Conservation (phyloP, 495 filamentous ascomycete species). For the Thermothielavioides terrestris region DNA sequence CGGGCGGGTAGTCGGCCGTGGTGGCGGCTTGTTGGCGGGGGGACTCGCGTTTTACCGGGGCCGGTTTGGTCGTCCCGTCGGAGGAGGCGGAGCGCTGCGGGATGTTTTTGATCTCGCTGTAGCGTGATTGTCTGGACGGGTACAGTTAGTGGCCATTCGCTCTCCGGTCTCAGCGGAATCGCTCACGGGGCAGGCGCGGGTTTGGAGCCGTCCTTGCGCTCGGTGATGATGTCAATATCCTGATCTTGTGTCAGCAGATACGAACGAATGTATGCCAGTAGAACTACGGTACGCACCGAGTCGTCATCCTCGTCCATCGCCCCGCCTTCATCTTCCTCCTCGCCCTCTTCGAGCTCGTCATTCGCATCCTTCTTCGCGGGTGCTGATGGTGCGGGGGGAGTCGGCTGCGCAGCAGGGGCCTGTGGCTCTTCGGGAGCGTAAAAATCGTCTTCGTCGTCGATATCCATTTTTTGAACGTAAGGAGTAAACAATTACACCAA, state of each 20-base stretch:
- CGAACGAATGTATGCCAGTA: neutral
- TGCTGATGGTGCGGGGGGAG: constrained; percentile 4
- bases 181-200: constrained; percentile 58
- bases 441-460: constrained; percentile 64
- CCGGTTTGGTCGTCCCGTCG: constrained; percentile 23
- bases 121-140: constrained; percentile 38
- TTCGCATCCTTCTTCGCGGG: constrained; percentile 22
- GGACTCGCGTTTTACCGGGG: too few relatives aligned
- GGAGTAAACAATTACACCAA: neutral
- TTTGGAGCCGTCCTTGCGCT: constrained; percentile 66
- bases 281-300: constrained; percentile 22
- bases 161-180: constrained; percentile 3
- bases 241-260: too few relatives aligned
- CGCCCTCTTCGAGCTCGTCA: constrained; percentile 49
- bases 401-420: constrained; percentile 19
- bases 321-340: constrained; percentile 60
- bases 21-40: constrained; percentile 28
- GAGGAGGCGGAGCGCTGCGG: constrained; percentile 51
- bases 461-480: constrained; percentile 43
- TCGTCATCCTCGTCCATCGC: constrained; percentile 68
- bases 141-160: too few relatives aligned
- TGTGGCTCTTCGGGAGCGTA: constrained; percentile 47
- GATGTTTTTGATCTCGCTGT: constrained; percentile 59
- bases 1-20: constrained; percentile 40
- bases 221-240: constrained; percentile 94